Base-by-base conservation (phyloP, 306 rosid species). In the Glycyrrhiza uralensis region DNA sequence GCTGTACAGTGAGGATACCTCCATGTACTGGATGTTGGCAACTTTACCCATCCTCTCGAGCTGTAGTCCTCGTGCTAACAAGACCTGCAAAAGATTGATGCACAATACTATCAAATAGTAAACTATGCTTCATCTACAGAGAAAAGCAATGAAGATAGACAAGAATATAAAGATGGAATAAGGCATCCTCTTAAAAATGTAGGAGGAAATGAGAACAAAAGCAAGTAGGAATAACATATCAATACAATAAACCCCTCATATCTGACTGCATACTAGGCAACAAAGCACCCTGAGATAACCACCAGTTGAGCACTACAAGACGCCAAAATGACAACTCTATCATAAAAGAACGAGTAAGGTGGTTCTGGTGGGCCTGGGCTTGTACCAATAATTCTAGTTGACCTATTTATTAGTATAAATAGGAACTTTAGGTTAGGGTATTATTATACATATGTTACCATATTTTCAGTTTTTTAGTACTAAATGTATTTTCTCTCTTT, bases 11-110 rank as follows among this genome's bases (percentile, higher is more conserved):
- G 52, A 52, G 33, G 18, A 26, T 81, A 90, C 98, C 96, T 78
- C 86, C 64, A 85, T 64, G 79, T 76, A 92, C 74, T 26, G 80
- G 56, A 87, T 60, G 69, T 89, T 92, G 42, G 80, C 70, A 65
- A 81, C 94, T 88, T 81, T 89, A 64, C 86, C 74, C n/a, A 87
- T 87, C 80, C 84, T 89, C 87, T 89, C 97, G 52, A 92, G 90
- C 81, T 92, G 97, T 61, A 89, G 89, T 63, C 89, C 97, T 2
- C 93, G 90, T 9, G 96, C 90, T 72, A 86, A 80, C 77, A 82
- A 80, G 56, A 80, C 90, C 97, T 89, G 84, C 85, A 72, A 65
- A 26, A 49, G 20, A 75, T 69, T 54, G 15, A 45, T 46, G 51
- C 13, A 35, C 10, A 42, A 36, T 24, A 7, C 36, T 36, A 55